A percentile compares a stretch with the other conserved stretches of the same genome.
phyloP scores from a whole-genome alignment of 768 basidiomycete genomes.

The Trichaptum fuscoviolaceum region DNA sequence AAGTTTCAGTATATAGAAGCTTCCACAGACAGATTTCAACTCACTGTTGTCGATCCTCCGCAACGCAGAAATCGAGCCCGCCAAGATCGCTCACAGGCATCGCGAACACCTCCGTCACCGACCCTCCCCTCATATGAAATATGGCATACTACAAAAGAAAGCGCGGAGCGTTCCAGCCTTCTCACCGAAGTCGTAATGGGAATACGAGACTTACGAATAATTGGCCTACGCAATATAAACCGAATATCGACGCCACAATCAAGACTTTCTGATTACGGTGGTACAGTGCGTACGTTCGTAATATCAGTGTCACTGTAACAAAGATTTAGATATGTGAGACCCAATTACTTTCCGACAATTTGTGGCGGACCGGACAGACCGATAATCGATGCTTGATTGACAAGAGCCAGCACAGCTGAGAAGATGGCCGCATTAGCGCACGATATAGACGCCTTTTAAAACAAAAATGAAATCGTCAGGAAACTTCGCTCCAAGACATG shows the following conservation, averaged over 20 bases:
- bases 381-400: neutral
- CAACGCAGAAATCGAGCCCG: neutral
- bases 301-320: neutral
- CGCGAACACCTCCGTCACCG: neutral
- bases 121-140: neutral
- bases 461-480: neutral
- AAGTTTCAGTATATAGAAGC: too few relatives aligned
- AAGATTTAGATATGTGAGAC: too few relatives aligned
- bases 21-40: neutral
- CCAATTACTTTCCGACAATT: neutral
- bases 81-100: neutral
- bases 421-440: neutral
- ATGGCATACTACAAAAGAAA: neutral
- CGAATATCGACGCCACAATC: neutral
- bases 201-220: neutral
- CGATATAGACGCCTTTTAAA: neutral
- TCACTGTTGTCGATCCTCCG: neutral
- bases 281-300: neutral
- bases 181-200: neutral
- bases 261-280: neutral
- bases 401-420: neutral
- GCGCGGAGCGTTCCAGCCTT: neutral
- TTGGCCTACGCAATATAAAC: neutral
- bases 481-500: neutral
- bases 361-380: neutral